A percentile compares a stretch with the other conserved stretches of the same genome.
phyloP scores from a whole-genome alignment of 441 rosid genomes.

The Brassica hybrid region DNA sequence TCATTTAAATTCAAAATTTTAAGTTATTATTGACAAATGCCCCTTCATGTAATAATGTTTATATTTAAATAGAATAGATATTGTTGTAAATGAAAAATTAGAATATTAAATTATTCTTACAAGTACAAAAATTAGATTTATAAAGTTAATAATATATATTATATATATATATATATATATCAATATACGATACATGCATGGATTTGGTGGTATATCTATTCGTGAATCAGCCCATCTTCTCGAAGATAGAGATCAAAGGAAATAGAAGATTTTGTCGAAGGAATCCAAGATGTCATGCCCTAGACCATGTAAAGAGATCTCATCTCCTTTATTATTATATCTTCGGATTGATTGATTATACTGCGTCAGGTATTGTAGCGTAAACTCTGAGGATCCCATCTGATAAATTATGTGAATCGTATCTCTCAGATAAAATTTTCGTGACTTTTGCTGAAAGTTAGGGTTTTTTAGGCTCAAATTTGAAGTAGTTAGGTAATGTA shows the following conservation, averaged over 20 bases:
- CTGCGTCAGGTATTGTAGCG: neutral
- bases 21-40: too few species aligned
- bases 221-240: neutral
- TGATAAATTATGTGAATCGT: neutral
- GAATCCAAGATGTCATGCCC: neutral
- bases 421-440: neutral
- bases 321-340: neutral
- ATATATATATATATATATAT: too few species aligned
- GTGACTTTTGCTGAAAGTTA: neutral
- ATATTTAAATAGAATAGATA: neutral
- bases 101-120: neutral
- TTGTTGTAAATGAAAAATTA: neutral
- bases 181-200: neutral
- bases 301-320: slow-evolving; percentile 4
- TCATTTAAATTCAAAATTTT: too few species aligned
- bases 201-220: too few species aligned
- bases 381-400: neutral
- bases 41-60: neutral
- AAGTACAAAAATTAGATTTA: neutral
- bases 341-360: neutral
- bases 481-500: neutral
- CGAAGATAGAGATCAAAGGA: slow-evolving; percentile 3
- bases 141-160: neutral
- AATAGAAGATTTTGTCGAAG: neutral
- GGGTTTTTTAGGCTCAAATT: neutral